Percentiles rank a stretch among this genome's conserved stretches.
These are phyloP conservation scores for button mushroom (Agaricus bisporus) DNA, from an alignment of 768 basidiomycete genomes.

Conservation along the genomic window DNA sequence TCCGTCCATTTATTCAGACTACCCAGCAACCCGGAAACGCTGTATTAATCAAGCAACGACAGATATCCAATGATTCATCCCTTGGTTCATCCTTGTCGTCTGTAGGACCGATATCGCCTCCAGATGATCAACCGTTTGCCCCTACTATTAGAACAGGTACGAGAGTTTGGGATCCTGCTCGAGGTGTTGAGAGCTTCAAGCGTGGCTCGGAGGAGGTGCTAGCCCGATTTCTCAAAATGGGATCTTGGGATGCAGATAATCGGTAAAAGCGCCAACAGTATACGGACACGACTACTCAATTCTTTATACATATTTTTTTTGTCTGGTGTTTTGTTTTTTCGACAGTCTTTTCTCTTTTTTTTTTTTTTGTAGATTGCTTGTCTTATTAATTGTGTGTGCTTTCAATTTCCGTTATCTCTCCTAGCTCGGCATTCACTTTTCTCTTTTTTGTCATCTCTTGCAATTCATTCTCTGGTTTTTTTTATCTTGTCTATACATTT, in stretches of 20 bases:
- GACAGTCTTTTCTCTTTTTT: conserved; percentile 4
- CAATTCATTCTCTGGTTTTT: not conserved
- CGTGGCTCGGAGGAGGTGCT: conserved; percentile 84
- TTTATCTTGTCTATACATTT: not conserved
- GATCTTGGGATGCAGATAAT: conserved; percentile 52
- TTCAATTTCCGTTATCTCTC: not conserved
- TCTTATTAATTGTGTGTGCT: not conserved
- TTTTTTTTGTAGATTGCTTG: not conserved
- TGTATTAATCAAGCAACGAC: conserved; percentile 26
- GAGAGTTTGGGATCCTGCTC: conserved; percentile 81
- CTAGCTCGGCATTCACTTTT: not conserved
- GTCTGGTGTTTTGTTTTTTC: conserved; percentile 1
- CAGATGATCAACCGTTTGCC: conserved; percentile 29
- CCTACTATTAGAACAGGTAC: conserved; percentile 38
- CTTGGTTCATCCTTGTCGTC: conserved; percentile 51
- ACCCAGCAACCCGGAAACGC: conserved; percentile 11
- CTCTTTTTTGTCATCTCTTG: not conserved
- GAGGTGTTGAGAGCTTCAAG: conserved; percentile 83
- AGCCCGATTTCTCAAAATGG: conserved; percentile 75
- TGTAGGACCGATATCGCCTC: conserved; percentile 44
- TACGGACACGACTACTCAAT: not conserved
- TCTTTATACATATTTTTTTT: not conserved
- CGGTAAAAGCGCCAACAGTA: conserved; percentile 15
- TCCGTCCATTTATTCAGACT: conserved; percentile 10
- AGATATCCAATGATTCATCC: conserved; percentile 45